A percentile compares a stretch with the other conserved stretches of the same genome.
Evolutionary conservation across 2,329 filamentous ascomycete genomes (phyloP).

Genomic region (Arthrobotrys iridis): DNA sequence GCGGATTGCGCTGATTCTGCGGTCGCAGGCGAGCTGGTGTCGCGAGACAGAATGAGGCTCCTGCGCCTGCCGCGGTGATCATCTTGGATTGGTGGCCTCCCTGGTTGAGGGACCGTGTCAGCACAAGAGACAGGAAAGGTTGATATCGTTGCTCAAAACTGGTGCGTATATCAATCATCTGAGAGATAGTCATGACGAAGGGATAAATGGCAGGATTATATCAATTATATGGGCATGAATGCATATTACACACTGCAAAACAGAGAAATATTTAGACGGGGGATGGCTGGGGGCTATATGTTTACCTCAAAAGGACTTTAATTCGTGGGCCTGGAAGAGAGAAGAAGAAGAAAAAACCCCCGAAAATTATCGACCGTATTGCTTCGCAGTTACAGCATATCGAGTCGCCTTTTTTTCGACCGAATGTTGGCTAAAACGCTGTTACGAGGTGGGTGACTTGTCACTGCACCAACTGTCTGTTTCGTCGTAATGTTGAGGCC

Average conservation of each 20-base stretch:
- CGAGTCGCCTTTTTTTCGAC: constrained; percentile 46
- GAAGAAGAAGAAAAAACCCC: constrained; percentile 29
- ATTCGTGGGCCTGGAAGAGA: not conserved
- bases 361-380: constrained; percentile 1
- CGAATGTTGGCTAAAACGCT: constrained; percentile 39
- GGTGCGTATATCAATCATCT: constrained; percentile 40
- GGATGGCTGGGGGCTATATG: constrained; percentile 4
- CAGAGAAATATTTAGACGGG: constrained; percentile 19
- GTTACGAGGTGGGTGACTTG: constrained; percentile 36
- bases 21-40: constrained; percentile 58
- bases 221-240: constrained; percentile 1
- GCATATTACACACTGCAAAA: not conserved
- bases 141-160: constrained; percentile 35
- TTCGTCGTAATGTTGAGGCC: constrained; percentile 17
- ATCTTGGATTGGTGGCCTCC: constrained; percentile 55
- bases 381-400: constrained; percentile 43
- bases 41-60: constrained; percentile 57
- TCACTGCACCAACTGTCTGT: constrained; percentile 20
- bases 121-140: constrained; percentile 21
- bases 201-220: not conserved
- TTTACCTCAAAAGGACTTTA: constrained; percentile 28
- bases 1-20: constrained; percentile 55
- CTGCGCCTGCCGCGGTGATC: constrained; percentile 58
- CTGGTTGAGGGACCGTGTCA: constrained; percentile 48
- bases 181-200: constrained; percentile 16